Base-by-base conservation (phyloP, 2,329 filamentous ascomycete species). In the Diaporthe sp. region DNA sequence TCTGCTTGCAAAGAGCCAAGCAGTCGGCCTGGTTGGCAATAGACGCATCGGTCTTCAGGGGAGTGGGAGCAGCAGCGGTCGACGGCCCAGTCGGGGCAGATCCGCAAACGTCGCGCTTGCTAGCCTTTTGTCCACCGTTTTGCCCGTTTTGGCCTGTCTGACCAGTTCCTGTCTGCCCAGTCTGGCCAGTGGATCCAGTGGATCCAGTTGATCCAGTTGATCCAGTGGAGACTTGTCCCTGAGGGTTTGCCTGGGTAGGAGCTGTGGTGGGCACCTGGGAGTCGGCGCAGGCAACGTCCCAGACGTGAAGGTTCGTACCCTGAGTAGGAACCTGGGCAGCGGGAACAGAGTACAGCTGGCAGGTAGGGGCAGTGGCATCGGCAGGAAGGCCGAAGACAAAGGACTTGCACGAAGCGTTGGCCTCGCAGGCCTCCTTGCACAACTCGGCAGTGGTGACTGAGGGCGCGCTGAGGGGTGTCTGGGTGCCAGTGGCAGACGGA, bases 391-490 rank as follows among this genome's bases (percentile, higher is more conserved):
- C 58, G 9, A 64, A 64, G 38, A 64, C 58, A 25, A 64, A 64
- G 17, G 58, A 45, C 58, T 64, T 45, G 58, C 58, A 64, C 2
- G 58, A 64, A 40, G 58, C 15, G 38, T 64, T 64, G 58, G 58
- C 58, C 58, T 64, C 58, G n/a, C 58, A 64, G 9, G 58, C 58
- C 58, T 64, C 58, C 38, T 64, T 64, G 58, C 58, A 64, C 2
- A 64, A 38, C 58, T 64, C 58, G 3, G 58, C 58, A 25, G 58
- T 64, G 13, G 58, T 64, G 38, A 64, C 58, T 0, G 58, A 64
- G 2, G 58, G 58, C 25, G 13, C 3, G 38, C 58, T 64, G 15
- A 64, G 58, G 13, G 58, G 58, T 6, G 58, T 64, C 58, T 64
- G 58, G 4, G n/a, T 4, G 38, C 38, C 58, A 9, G 58, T 30